Evolutionary conservation across 139 green algal species (phyloP).

Genomic region (Coccomyxa sp.): DNA sequence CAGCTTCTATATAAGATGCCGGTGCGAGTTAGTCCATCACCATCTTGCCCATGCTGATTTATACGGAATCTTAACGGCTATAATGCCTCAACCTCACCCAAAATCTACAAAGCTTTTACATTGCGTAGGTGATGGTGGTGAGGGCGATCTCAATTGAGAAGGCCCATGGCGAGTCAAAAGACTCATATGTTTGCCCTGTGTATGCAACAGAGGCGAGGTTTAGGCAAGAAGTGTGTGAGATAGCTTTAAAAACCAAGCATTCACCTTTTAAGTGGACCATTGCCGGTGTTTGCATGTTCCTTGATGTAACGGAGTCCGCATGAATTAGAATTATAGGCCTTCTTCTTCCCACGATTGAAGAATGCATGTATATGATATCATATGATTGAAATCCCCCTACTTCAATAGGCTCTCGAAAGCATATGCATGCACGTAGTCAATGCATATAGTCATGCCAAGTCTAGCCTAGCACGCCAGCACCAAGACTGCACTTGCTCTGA

Average conservation of each 20-base stretch:
- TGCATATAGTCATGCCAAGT: no score
- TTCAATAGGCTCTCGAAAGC: no score
- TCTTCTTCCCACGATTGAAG: background rate
- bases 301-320: conserved; percentile 45
- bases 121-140: conserved; percentile 41
- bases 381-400: no score
- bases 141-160: conserved; percentile 80
- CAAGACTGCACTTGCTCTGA: no score
- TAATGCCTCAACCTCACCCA: background rate
- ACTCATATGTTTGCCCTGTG: conserved; percentile 86
- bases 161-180: conserved; percentile 72
- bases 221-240: conserved; percentile 87
- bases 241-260: conserved; percentile 83
- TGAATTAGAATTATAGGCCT: background rate
- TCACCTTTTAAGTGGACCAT: conserved; percentile 80
- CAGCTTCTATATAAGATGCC: conserved; percentile 87
- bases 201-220: conserved; percentile 89
- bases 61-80: background rate
- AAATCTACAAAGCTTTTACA: background rate
- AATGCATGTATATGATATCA: no score
- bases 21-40: conserved; percentile 10
- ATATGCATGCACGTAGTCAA: no score
- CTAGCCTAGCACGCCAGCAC: no score
- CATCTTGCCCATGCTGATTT: background rate
- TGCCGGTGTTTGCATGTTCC: conserved; percentile 70